phyloP scores from a whole-genome alignment of 2,329 filamentous ascomycete genomes.

The Xylaria sp. region DNA sequence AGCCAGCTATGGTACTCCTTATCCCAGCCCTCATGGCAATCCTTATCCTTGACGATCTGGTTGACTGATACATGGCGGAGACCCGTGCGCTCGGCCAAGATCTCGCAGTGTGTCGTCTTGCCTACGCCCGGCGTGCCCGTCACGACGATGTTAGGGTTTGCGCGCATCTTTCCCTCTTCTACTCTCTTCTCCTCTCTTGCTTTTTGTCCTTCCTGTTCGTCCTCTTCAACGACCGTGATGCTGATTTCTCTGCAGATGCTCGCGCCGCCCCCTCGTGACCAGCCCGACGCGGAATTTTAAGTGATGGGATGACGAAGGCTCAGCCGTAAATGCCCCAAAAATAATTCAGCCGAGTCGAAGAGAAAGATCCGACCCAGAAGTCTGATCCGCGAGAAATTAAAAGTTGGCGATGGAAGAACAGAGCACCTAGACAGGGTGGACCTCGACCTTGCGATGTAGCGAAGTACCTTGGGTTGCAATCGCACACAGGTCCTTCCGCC shows the following conservation, averaged over 20 bases:
- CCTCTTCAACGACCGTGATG: not conserved
- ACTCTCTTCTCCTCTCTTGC: conserved; percentile 20
- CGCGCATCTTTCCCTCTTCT: conserved; percentile 47
- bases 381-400: not conserved
- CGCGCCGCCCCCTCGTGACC: not conserved
- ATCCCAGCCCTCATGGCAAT: conserved; percentile 86
- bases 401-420: not conserved
- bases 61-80: conserved; percentile 88
- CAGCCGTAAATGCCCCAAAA: not conserved
- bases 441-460: not conserved
- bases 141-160: conserved; percentile 84
- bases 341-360: not conserved
- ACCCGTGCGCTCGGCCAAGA: conserved; percentile 75
- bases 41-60: conserved; percentile 85
- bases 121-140: conserved; percentile 96
- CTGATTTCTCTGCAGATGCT: not conserved
- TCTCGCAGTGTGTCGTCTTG: conserved; percentile 91
- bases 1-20: conserved; percentile 87
- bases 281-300: not conserved
- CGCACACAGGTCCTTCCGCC: not conserved
- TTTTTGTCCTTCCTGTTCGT: not conserved
- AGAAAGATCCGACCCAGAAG: not conserved
- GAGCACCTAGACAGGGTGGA: not conserved
- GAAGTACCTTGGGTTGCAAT: not conserved
- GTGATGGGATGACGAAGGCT: not conserved